Evolutionary conservation across 169 alveolate genomes (phyloP).

Genomic region (Plasmodium gonderi): DNA sequence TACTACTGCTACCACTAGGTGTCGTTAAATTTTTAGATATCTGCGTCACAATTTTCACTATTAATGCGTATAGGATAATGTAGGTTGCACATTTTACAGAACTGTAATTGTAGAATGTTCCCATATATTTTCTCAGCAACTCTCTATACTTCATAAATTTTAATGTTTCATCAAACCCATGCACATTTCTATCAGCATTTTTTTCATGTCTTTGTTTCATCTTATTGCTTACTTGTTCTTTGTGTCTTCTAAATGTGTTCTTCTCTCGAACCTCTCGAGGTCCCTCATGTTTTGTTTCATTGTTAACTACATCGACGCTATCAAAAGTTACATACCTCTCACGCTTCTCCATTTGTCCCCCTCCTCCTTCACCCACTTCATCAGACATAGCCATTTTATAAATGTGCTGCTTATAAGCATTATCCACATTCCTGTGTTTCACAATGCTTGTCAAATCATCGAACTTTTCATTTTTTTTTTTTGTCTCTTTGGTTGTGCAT

Average conservation of each 20-base stretch:
- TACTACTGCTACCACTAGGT: neutral
- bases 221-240: neutral
- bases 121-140: slow-evolving; percentile 77
- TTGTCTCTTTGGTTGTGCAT: neutral
- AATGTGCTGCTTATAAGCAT: neutral
- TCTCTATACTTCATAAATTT: slow-evolving; percentile 85
- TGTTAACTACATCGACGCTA: neutral
- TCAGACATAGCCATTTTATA: neutral
- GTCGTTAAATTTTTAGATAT: slow-evolving; percentile 75
- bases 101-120: slow-evolving; percentile 75
- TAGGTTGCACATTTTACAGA: slow-evolving; percentile 53
- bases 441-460: neutral
- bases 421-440: neutral
- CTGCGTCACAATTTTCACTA: slow-evolving; percentile 71
- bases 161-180: slow-evolving; percentile 76
- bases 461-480: neutral
- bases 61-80: slow-evolving; percentile 62
- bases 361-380: neutral
- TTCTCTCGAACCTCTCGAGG: too few relatives aligned
- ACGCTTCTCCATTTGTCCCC: neutral
- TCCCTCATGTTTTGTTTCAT: neutral
- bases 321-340: neutral
- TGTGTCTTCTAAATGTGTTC: neutral
- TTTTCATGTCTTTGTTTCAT: neutral
- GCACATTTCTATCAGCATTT: slow-evolving; percentile 20